Percentiles rank a stretch among this genome's conserved stretches.
These are phyloP conservation scores for Xylaria sp. DNA, from an alignment of 2,329 filamentous ascomycete genomes.

Conservation along the genomic window DNA sequence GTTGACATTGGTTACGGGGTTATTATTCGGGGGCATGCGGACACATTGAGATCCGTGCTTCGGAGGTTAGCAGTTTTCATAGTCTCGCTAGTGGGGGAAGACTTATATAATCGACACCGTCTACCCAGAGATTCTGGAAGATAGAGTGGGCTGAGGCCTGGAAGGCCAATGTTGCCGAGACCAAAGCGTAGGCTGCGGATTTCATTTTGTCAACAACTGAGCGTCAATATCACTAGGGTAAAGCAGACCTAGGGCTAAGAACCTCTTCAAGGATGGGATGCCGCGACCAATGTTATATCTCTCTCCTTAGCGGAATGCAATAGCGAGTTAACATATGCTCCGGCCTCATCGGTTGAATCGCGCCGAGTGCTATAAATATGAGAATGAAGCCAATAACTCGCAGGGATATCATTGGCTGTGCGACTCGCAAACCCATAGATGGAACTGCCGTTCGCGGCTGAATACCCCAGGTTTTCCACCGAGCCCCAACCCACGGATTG, in stretches of 20 bases:
- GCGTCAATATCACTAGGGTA: constrained; percentile 10
- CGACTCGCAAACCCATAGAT: constrained; percentile 33
- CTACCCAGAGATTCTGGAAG: constrained; percentile 64
- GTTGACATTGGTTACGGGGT: constrained; percentile 59
- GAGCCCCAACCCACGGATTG: constrained; percentile 35
- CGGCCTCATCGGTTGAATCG: constrained; percentile 39
- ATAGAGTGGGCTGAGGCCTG: constrained; percentile 59
- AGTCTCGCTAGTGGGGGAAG: not conserved
- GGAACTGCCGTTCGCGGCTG: constrained; percentile 42
- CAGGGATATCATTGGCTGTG: constrained; percentile 41
- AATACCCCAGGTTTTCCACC: constrained; percentile 45
- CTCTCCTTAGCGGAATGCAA: constrained; percentile 13
- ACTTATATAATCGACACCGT: constrained; percentile 55
- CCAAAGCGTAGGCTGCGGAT: constrained; percentile 48
- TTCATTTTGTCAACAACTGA: constrained; percentile 50
- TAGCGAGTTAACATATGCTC: constrained; percentile 32
- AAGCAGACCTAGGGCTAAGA: constrained; percentile 26
- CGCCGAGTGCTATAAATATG: constrained; percentile 40
- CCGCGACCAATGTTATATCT: constrained; percentile 31
- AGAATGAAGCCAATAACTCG: constrained; percentile 38
- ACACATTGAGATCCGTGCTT: constrained; percentile 57
- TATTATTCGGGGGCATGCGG: constrained; percentile 62
- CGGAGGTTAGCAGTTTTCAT: constrained; percentile 41
- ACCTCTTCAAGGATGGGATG: not conserved
- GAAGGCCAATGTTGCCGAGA: constrained; percentile 52